Percentiles rank a stretch among this genome's conserved stretches.
Evolutionary conservation across 202 grass and related monocot species (phyloP).

Genomic region (Setaria italica): DNA sequence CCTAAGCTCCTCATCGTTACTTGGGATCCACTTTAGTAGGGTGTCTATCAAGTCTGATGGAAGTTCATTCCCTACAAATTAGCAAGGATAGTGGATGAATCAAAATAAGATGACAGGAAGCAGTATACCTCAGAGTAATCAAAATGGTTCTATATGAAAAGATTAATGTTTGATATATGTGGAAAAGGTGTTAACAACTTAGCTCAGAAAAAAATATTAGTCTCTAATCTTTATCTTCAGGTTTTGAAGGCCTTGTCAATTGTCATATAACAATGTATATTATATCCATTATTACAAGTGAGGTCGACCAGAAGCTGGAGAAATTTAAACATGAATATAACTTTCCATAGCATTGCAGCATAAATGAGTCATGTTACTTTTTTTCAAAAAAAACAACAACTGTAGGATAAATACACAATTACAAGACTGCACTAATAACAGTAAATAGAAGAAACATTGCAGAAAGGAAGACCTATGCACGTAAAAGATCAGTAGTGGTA

Average conservation of each 20-base stretch:
- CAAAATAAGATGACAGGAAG: constrained; percentile 6
- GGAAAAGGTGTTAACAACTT: not conserved
- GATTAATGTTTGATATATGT: not conserved
- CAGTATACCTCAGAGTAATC: not conserved
- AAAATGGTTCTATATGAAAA: constrained; percentile 35
- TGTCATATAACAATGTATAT: not conserved
- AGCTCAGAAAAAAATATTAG: constrained; percentile 26
- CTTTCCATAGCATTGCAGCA: not conserved
- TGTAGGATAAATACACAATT: constrained; percentile 8
- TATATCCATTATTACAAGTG: constrained; percentile 32
- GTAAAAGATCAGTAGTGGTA: constrained; percentile 17
- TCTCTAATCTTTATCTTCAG: not conserved
- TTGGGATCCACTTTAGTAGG: constrained; percentile 75
- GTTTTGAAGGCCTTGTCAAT: not conserved
- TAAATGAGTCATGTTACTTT: not conserved
- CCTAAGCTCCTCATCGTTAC: constrained; percentile 73
- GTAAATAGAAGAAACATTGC: constrained; percentile 4
- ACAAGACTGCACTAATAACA: constrained; percentile 17
- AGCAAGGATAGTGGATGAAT: constrained; percentile 12
- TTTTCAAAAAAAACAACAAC: not conserved
- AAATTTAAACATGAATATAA: constrained; percentile 25
- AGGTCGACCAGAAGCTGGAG: not conserved
- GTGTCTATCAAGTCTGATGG: constrained; percentile 73
- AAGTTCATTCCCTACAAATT: constrained; percentile 73
- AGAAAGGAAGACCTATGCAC: not conserved